Evolutionary conservation across 2,329 filamentous ascomycete genomes (phyloP), one percentile per base, ranked within the genome.

Genomic region (Penicillium palitans): DNA sequence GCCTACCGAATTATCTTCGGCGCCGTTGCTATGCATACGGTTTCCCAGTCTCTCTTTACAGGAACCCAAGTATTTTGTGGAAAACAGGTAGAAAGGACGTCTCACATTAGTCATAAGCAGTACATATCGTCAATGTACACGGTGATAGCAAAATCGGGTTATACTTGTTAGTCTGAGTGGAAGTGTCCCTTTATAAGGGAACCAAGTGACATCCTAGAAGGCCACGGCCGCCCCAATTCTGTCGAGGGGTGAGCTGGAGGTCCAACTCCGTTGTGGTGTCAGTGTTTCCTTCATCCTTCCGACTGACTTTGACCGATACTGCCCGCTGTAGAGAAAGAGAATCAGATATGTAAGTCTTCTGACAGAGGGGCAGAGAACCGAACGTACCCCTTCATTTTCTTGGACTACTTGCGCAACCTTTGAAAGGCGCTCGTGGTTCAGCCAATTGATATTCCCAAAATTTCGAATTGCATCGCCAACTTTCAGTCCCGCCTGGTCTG

Each of bases 381-480:
- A 12, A 61, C 90, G 80, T 83, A 96, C 93, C 64, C 89, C 91
- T 81, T 96, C 90, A 69, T 91, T 96, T 63, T 89, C 89, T 71
- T 93, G 89, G 0, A 99, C 93, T 58, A 89, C 88, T 71, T 96
- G 90, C n/a, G 88, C 91, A 21, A 99, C 90, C 76, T 89, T 95
- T 64, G 84, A 86, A 45, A 99, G 83, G 67, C 87, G 86, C 74
- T 97, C 92, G 72, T 98, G 89, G 72, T 98, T 98, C 64, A 85
- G 80, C 77, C 83, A 87, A 70, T 93, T 91, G 42, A 93, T 90
- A 67, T 86, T 87, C 61, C 93, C 95, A 79, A 99, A 97, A 68
- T 84, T 88, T 59, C 89, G 87, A 64, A 99, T 89, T 70, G 86
- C 81, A 76, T 99, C 95, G 25, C 90, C 93, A 2, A 84, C 78